Conservation (phyloP, 1,284 basidiomycete genomes). For the Boletus sp. region DNA sequence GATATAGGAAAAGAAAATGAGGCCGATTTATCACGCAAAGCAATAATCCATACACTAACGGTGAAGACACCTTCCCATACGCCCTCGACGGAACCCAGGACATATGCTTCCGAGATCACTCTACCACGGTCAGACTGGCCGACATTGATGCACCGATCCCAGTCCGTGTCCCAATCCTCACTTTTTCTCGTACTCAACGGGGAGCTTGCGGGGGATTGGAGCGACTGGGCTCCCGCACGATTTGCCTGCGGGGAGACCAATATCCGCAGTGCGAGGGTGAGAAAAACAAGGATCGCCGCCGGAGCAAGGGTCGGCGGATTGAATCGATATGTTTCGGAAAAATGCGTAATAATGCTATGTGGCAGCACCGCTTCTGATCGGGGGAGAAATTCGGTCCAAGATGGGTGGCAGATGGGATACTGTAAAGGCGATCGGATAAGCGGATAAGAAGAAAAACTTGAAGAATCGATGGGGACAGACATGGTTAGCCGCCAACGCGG, state of each 20-base stretch:
- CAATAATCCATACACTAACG: constrained; percentile 37
- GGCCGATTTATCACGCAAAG: background rate
- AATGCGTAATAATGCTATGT: constrained; percentile 36
- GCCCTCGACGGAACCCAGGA: constrained; percentile 64
- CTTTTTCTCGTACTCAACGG: constrained; percentile 26
- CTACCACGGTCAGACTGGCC: constrained; percentile 32
- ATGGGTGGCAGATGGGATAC: constrained; percentile 55
- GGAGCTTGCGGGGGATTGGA: constrained; percentile 32
- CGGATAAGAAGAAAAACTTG: background rate
- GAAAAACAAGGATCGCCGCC: constrained; percentile 67
- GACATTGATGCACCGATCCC: constrained; percentile 50
- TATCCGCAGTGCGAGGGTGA: constrained; percentile 49
- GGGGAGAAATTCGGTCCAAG: constrained; percentile 59
- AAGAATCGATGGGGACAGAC: constrained; percentile 36
- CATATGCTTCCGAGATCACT: constrained; percentile 43
- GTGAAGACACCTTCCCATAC: constrained; percentile 75
- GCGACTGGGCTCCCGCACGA: constrained; percentile 35
- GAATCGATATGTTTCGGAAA: constrained; percentile 41
- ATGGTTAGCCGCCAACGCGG: constrained; percentile 63
- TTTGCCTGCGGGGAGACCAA: constrained; percentile 30
- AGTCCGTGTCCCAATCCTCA: constrained; percentile 55
- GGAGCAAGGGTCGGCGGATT: constrained; percentile 55
- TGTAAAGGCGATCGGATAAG: constrained; percentile 28
- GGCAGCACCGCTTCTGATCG: constrained; percentile 16
- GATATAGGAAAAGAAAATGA: constrained; percentile 2